Evolutionary conservation across 139 green algal species (phyloP).

Genomic region (Diplosphaera chodatii): DNA sequence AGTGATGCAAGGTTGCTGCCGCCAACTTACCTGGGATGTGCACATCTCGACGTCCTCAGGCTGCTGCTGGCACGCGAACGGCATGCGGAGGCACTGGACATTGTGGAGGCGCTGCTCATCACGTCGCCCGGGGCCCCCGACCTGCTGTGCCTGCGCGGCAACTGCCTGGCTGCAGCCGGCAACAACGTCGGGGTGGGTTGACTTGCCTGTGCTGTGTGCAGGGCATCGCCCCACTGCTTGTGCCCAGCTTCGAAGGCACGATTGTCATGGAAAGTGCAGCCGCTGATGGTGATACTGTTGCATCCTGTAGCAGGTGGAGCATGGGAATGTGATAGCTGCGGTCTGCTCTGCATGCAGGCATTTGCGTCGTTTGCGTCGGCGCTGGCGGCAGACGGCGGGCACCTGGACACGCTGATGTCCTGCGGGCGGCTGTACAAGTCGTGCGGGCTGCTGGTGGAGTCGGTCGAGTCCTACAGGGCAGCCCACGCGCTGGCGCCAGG

Average conservation of each 20-base stretch:
- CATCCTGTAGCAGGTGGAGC: no score
- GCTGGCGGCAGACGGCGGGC: slow-evolving; percentile 27
- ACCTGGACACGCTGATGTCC: slow-evolving; percentile 40
- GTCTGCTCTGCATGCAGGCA: slow-evolving; percentile 56
- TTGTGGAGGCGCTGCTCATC: slow-evolving; percentile 17
- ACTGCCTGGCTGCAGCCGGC: slow-evolving; percentile 31
- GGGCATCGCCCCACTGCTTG: no score
- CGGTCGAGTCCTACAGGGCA: slow-evolving; percentile 23
- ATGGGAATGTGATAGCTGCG: no score
- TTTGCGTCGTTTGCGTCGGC: slow-evolving; percentile 56
- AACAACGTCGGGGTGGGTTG: slow-evolving; percentile 35
- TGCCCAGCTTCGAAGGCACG: no score
- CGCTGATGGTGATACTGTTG: no score
- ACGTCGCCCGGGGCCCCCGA: slow-evolving; percentile 15
- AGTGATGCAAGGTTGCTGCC: no score
- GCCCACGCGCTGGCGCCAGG: slow-evolving; percentile 9
- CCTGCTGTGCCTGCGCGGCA: slow-evolving; percentile 43
- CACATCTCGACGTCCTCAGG: no score
- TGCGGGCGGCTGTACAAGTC: slow-evolving; percentile 60
- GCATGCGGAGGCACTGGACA: slow-evolving; percentile 20
- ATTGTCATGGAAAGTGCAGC: no score
- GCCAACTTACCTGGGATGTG: no score
- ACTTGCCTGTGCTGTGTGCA: not conserved
- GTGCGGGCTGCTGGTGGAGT: slow-evolving; percentile 51
- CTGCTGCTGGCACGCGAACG: slow-evolving; percentile 16